Base-by-base conservation (phyloP, 371 early-diverging fungal species). In the Capillidium heterosporum region DNA sequence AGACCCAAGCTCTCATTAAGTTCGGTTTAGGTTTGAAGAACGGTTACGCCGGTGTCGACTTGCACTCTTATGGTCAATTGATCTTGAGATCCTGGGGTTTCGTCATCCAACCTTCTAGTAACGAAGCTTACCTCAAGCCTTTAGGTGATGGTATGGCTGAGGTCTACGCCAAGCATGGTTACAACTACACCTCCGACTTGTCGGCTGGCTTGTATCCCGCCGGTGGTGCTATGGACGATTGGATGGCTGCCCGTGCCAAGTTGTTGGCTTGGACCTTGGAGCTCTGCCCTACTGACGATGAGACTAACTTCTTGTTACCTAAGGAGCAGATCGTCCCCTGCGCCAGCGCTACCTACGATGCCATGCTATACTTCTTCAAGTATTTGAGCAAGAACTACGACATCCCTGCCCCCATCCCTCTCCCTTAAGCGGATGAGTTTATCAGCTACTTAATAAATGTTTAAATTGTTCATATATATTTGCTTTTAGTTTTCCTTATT, bases 21-120 rank as follows among this genome's bases (percentile, higher is more conserved):
- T 73, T 65, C 55, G 74, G 72, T 60, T 47, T 62, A 17, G 48
- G 62, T 35, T 65, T 70, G 57, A 66, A 64, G 39, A 63, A 67
- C n/a, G 63, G 73, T 35, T 63, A 75, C 19, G 77, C 69, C 1
- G 77, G 71, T 27, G 70, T 80, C 54, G 80, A 79, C 57, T 71
- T 76, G 48, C 79, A 76, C 57, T 67, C 70, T 32, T 79, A 69
- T 64, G 63, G 65, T 11, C 74, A 70, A 57, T 56, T 69, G 51
- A 64, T 73, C 28, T 61, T 73, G 48, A 62, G 72, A 1, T 67
- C 70, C 7, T 48, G 61, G 41, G 78, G 76, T 7, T 76, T 70
- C 70, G 63, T 58, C 23, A 60, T 58, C 2, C 41, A 29, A 13
- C 60, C 57, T 23, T 58, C 1, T 61, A 63, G 29, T 63, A 67